These are phyloP conservation scores for Penicillium fuscoglaucum DNA, from an alignment of 2,329 filamentous ascomycete species.

Conservation along the genomic window DNA sequence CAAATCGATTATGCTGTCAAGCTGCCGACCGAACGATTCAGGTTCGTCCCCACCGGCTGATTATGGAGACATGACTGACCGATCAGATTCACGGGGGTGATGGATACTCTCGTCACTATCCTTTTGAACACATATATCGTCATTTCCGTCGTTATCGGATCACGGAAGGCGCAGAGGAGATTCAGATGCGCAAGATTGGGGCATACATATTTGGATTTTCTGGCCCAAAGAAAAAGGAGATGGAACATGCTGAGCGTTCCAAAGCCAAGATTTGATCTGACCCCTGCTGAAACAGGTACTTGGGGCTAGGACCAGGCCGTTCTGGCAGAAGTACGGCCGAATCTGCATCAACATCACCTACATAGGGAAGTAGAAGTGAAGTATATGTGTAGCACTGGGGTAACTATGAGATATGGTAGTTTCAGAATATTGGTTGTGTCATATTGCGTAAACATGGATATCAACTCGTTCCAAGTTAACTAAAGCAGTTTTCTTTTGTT, in stretches of 20 bases:
- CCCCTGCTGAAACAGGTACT: background rate
- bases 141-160: slow-evolving; percentile 65
- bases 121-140: slow-evolving; percentile 66
- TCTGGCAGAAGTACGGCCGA: background rate
- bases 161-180: slow-evolving; percentile 65
- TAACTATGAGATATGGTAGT: background rate
- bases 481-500: too few species aligned
- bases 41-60: slow-evolving; percentile 30
- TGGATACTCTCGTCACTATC: slow-evolving; percentile 59
- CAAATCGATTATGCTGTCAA: slow-evolving; percentile 60
- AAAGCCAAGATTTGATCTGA: slow-evolving; percentile 17
- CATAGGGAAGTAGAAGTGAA: background rate
- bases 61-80: background rate
- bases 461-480: too few species aligned
- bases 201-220: slow-evolving; percentile 57
- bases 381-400: background rate
- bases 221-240: slow-evolving; percentile 18
- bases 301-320: background rate
- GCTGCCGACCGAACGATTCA: slow-evolving; percentile 65
- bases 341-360: background rate
- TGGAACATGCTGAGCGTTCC: background rate
- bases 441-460: too few species aligned
- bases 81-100: slow-evolving; percentile 55
- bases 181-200: slow-evolving; percentile 66
- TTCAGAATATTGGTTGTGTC: background rate